phyloP scores from a whole-genome alignment of 2,329 filamentous ascomycete genomes.

The Monosporascus sp. region DNA sequence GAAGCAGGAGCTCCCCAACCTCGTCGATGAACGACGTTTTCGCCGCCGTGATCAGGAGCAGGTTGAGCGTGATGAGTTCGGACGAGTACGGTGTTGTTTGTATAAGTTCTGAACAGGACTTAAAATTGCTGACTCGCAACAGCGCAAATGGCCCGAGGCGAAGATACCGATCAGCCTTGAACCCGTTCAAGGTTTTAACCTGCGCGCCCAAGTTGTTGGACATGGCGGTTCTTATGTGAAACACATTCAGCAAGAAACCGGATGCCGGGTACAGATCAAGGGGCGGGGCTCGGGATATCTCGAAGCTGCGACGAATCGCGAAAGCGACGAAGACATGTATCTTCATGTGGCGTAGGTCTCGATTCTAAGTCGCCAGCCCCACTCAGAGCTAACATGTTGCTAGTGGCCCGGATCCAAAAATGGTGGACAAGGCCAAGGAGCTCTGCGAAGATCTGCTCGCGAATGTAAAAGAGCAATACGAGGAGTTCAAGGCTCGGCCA shows the following conservation, averaged over 20 bases:
- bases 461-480: conserved; percentile 85
- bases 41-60: conserved; percentile 74
- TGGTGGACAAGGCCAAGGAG: conserved; percentile 81
- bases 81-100: conserved; percentile 56
- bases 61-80: conserved; percentile 85
- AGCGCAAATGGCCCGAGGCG: conserved; percentile 99
- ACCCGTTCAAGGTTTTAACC: conserved; percentile 87
- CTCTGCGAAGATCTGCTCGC: conserved; percentile 82
- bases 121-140: conserved; percentile 10
- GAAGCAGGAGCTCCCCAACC: conserved; percentile 89
- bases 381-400: conserved; percentile 24
- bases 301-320: conserved; percentile 77
- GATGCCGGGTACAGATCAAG: conserved; percentile 97
- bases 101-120: not conserved
- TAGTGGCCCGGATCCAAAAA: conserved; percentile 79
- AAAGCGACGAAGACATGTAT: conserved; percentile 96
- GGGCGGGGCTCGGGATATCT: conserved; percentile 92
- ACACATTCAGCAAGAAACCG: conserved; percentile 92
- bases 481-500: conserved; percentile 80
- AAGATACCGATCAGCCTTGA: conserved; percentile 88
- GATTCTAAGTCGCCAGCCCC: not conserved
- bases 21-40: conserved; percentile 92
- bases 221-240: conserved; percentile 94
- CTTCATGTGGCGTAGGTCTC: conserved; percentile 80
- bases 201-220: conserved; percentile 92